Conservation (phyloP, 257 asterid genomes). For the Nemophila menziesii region DNA sequence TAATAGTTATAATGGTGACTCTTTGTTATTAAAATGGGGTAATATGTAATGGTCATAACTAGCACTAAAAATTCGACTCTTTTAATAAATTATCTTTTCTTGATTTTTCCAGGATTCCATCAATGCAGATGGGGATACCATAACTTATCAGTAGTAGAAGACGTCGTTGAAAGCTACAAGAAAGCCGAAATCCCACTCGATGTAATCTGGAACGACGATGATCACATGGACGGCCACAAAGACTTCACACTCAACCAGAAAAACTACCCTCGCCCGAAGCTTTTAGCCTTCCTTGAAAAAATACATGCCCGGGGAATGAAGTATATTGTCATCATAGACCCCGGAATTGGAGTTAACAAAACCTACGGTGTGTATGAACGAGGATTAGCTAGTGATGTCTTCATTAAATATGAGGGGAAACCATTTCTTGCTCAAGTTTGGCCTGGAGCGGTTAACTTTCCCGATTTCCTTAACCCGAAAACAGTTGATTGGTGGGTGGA, state of each 20-base stretch:
- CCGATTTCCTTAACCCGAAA: constrained; percentile 81
- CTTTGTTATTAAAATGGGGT: no score
- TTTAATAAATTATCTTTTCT: background rate
- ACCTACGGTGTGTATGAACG: constrained; percentile 65
- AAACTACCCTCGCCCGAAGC: constrained; percentile 69
- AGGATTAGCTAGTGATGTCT: constrained; percentile 67
- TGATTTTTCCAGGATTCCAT: constrained; percentile 69
- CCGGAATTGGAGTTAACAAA: constrained; percentile 73
- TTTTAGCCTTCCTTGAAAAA: constrained; percentile 57
- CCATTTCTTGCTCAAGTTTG: constrained; percentile 87
- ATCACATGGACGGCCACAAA: constrained; percentile 92
- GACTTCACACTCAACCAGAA: constrained; percentile 81
- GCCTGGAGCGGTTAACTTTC: constrained; percentile 95
- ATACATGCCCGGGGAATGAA: constrained; percentile 83
- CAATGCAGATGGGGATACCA: constrained; percentile 99
- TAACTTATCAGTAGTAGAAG: constrained; percentile 79
- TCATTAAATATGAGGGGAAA: constrained; percentile 64
- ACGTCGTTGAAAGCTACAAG: constrained; percentile 68
- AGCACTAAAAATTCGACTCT: no score
- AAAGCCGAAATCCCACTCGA: constrained; percentile 84
- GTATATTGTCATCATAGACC: constrained; percentile 77
- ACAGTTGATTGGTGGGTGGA: constrained; percentile 89
- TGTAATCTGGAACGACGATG: constrained; percentile 95
- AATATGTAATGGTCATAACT: no score
- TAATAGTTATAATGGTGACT: no score